Conservation (phyloP, 441 rosid genomes). For the Euphorbia celastroides region DNA sequence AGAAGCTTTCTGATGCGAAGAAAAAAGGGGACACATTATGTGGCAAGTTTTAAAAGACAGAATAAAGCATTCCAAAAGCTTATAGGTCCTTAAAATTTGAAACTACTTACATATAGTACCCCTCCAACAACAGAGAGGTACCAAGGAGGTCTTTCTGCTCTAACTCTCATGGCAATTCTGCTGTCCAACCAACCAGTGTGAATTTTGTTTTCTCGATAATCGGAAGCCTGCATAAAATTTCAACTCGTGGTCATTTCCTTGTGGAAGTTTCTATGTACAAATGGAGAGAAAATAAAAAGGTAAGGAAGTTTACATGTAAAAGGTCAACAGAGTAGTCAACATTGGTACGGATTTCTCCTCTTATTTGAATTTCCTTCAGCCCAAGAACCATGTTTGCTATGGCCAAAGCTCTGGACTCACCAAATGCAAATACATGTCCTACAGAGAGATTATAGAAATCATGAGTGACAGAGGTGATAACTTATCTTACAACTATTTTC, state of each 20-base stretch:
- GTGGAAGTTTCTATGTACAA: constrained; percentile 9
- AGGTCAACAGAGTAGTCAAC: constrained; percentile 98
- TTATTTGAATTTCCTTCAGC: constrained; percentile 98
- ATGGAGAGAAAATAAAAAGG: constrained; percentile 17
- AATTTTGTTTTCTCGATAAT: constrained; percentile 93
- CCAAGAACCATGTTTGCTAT: constrained; percentile 99
- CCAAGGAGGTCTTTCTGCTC: constrained; percentile 99
- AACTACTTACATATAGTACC: constrained; percentile 82
- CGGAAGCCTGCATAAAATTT: constrained; percentile 68
- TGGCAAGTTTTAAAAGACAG: not conserved
- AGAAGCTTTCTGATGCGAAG: constrained; percentile 80
- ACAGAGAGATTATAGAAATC: constrained; percentile 22
- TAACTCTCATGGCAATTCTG: constrained; percentile 99
- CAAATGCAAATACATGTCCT: constrained; percentile 99
- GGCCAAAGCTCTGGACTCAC: constrained; percentile 97
- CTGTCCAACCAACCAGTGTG: constrained; percentile 99
- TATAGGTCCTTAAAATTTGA: constrained; percentile 1
- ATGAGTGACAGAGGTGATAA: constrained; percentile 18
- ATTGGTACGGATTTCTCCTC: constrained; percentile 98
- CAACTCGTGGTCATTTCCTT: constrained; percentile 18
- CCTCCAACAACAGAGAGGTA: constrained; percentile 99
- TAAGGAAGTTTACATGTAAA: constrained; percentile 65
- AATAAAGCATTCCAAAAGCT: not conserved
- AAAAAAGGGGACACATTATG: constrained; percentile 18
- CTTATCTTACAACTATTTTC: not conserved